These are phyloP conservation scores for Erysimum cheiranthoides DNA, from an alignment of 345 rosid species.

Conservation along the genomic window DNA sequence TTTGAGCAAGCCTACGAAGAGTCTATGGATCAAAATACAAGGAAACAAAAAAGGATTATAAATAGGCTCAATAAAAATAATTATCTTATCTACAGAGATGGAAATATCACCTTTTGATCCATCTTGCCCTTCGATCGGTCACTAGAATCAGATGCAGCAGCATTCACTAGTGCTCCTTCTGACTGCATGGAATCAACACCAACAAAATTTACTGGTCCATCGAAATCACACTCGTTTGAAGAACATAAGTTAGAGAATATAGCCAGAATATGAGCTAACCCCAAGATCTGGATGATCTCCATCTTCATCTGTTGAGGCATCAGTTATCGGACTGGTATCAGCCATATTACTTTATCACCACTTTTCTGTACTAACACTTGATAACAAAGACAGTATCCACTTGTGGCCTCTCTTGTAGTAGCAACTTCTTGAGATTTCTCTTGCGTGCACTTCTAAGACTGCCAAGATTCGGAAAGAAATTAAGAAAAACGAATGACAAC, in stretches of 20 bases:
- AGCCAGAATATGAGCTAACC: constrained; percentile 52
- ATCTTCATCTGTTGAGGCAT: constrained; percentile 87
- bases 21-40: constrained; percentile 61
- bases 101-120: constrained; percentile 86
- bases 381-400: constrained; percentile 45
- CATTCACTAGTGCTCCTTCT: constrained; percentile 58
- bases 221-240: constrained; percentile 1
- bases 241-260: constrained; percentile 12
- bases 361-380: constrained; percentile 54
- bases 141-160: constrained; percentile 86
- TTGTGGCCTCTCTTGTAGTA: constrained; percentile 49
- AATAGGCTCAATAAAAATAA: not conserved
- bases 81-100: constrained; percentile 23
- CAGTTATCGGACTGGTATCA: constrained; percentile 92
- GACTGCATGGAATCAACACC: constrained; percentile 57
- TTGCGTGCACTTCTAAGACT: constrained; percentile 13
- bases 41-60: constrained; percentile 13
- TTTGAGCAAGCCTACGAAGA: constrained; percentile 97
- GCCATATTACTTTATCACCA: constrained; percentile 72
- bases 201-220: constrained; percentile 8
- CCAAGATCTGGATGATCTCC: constrained; percentile 85
- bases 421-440: constrained; percentile 43
- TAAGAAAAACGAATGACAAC: not conserved
- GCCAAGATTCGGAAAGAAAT: not conserved
- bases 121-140: constrained; percentile 89